Conservation (phyloP, 106 monocot genomes). For the Dendrobium huoshanense region DNA sequence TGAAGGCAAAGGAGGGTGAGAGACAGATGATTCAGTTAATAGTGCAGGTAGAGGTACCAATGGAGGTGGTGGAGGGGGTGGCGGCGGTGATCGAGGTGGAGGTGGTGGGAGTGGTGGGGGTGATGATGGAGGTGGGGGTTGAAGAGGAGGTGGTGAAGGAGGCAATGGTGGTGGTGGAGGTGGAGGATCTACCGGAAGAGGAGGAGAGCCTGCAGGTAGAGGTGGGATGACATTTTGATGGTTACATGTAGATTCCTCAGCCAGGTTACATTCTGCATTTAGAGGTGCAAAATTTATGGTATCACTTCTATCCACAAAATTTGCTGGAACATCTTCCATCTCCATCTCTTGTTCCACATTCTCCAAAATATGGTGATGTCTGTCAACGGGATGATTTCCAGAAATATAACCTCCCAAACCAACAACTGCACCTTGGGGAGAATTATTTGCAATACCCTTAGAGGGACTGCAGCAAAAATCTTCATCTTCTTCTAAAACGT, state of each 20-base stretch:
- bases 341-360: constrained; percentile 62
- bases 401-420: not conserved
- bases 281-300: constrained; percentile 10
- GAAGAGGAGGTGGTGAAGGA: constrained; percentile 24
- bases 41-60: constrained; percentile 7
- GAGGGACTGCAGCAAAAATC: constrained; percentile 36
- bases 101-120: constrained; percentile 35
- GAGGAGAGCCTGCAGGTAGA: constrained; percentile 49
- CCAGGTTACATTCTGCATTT: constrained; percentile 7
- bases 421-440: constrained; percentile 27
- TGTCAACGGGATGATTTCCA: constrained; percentile 23
- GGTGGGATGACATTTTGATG: constrained; percentile 37
- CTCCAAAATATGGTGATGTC: constrained; percentile 28
- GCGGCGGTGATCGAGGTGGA: constrained; percentile 25
- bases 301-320: constrained; percentile 7
- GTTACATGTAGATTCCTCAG: constrained; percentile 9
- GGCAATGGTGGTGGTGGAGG: constrained; percentile 40
- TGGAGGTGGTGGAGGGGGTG: constrained; percentile 19
- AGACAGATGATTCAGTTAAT: constrained; percentile 11
- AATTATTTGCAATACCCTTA: constrained; percentile 15
- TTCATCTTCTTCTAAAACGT: constrained; percentile 82
- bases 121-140: constrained; percentile 30
- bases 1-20: constrained; percentile 16
- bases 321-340: constrained; percentile 64
- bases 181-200: constrained; percentile 40